Base-by-base conservation (phyloP, 192 early-diverging fungal species). In the Dimargaris xerosporica region DNA sequence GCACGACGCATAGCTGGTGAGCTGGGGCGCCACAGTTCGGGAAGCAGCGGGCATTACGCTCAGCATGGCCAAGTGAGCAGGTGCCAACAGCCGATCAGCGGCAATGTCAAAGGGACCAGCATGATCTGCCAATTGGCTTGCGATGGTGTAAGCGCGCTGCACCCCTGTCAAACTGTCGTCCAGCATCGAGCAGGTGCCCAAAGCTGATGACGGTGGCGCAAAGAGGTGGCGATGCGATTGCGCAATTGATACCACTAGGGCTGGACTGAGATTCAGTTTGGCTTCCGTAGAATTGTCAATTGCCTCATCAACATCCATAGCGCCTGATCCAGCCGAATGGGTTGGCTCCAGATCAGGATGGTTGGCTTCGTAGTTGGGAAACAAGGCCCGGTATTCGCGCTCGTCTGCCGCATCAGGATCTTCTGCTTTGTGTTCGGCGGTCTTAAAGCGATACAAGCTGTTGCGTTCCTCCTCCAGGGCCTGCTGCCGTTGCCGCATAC, bases 401-500 rank as follows among this genome's bases (percentile, higher is more conserved):
- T 5, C 78, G 26, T 82, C 75, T 1, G 58, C 58, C 17, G 43
- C n/a, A 13, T 60, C 58, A 6, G 39, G 58, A 23, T 60, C 58
- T n/a, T 60, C 58, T 12, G 58, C 58, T 9, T 41, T 34, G n/a
- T 42, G 42, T 6, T 41, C 21, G 34, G 25, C 39, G 16, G 34
- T 17, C 19, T 43, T 41, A 41, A 16, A 43, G 62, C 77, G 78
- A 65, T 78, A 85, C 31, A 85, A 65, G 13, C 65, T 66, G 44
- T 80, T 75, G 65, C 76, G 71, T 60, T 85, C 79, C 17, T 68
- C 51, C 15, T 66, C 74, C 61, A 73, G 29, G 54, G 75, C 73
- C 16, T 65, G 67, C n/a, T 77, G 74, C 43, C 79, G 73, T 31
- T 81, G 73, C 66, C 85, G 81, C 31, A 80, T 78, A 26, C 75